Evolutionary conservation across 1,139 yeast species (phyloP).

Genomic region (Geotrichum carabidarum): DNA sequence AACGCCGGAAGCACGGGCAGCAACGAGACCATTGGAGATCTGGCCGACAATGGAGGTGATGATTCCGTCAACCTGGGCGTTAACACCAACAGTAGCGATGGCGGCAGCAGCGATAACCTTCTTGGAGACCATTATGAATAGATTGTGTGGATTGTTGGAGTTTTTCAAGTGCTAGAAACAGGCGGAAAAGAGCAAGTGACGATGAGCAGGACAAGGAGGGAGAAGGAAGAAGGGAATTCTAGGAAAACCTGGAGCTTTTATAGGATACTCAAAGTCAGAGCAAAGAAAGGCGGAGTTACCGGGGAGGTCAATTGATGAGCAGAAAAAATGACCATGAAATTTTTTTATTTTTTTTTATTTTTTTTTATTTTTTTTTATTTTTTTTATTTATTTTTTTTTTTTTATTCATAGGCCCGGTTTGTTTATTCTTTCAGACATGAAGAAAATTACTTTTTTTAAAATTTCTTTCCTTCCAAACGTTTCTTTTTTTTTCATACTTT

Average conservation of each 20-base stretch:
- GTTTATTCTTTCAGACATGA: no score
- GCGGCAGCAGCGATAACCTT: constrained; percentile 18
- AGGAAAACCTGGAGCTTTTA: not conserved
- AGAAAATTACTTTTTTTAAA: no score
- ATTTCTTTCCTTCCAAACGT: no score
- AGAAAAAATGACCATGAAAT: no score
- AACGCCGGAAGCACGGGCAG: constrained; percentile 20
- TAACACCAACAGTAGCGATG: constrained; percentile 20
- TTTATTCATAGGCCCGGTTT: no score
- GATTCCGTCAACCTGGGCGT: constrained; percentile 20
- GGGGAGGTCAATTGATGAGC: not conserved
- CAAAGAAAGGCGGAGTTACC: not conserved
- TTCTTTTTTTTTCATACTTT: no score
- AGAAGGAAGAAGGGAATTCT: not conserved
- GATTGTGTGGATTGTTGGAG: not conserved
- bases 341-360: no score
- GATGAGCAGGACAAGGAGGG: not conserved
- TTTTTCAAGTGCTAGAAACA: no score
- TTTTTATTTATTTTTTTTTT: no score
- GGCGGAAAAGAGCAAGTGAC: not conserved
- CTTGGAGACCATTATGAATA: constrained; percentile 21
- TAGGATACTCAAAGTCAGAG: not conserved
- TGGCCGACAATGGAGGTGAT: constrained; percentile 19
- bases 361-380: no score
- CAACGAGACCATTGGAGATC: constrained; percentile 20